A percentile compares a stretch with the other conserved stretches of the same genome.
These are phyloP conservation scores for Ilyonectria destructans DNA, from an alignment of 2,329 filamentous ascomycete genomes.

Conservation along the genomic window DNA sequence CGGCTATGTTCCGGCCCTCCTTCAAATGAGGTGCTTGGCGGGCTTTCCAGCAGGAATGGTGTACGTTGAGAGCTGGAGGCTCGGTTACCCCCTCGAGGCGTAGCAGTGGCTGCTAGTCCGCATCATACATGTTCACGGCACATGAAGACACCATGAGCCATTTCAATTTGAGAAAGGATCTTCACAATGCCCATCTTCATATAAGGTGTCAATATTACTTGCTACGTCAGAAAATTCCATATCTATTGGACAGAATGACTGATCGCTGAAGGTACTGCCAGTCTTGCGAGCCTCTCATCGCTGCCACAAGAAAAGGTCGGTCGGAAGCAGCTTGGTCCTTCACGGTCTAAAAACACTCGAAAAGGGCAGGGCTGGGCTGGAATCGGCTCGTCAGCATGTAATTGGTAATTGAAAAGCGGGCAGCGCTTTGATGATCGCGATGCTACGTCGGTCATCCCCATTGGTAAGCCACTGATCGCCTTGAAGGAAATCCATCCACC, in stretches of 20 bases:
- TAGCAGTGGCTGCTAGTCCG: background rate
- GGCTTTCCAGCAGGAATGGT: background rate
- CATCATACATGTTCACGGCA: background rate
- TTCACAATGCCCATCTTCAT: background rate
- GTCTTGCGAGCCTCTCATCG: background rate
- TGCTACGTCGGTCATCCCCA: background rate
- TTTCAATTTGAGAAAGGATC: background rate
- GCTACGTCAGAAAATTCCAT: background rate
- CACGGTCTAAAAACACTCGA: background rate
- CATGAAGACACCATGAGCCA: background rate
- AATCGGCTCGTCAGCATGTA: background rate
- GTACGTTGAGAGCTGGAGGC: background rate
- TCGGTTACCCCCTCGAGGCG: background rate
- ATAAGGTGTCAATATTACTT: background rate
- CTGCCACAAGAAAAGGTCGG: background rate
- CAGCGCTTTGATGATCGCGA: background rate
- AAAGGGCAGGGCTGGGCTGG: background rate
- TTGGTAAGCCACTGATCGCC: background rate
- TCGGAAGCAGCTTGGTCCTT: background rate
- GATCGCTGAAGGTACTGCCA: background rate
- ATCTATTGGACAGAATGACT: background rate
- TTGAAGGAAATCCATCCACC: background rate
- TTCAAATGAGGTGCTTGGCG: background rate
- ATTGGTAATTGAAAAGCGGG: background rate
- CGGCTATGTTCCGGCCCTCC: background rate